phyloP scores from a whole-genome alignment of 1,284 basidiomycete species.

The Ustilago bromivora region DNA sequence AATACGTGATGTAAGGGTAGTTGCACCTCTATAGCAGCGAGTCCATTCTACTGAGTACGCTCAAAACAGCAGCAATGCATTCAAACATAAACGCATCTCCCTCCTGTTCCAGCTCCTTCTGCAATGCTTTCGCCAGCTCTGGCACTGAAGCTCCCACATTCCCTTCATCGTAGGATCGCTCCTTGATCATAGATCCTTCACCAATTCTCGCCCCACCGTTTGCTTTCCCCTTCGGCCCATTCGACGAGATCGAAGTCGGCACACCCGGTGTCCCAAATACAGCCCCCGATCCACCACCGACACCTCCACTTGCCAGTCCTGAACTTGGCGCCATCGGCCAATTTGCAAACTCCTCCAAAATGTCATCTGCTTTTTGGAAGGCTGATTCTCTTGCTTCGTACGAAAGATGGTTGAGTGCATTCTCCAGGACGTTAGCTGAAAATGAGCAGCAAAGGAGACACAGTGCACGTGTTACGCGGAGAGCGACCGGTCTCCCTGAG shows the following conservation, averaged over 20 bases:
- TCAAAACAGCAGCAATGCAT: slow-evolving; percentile 63
- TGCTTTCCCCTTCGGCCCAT: slow-evolving; percentile 18
- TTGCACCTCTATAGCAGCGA: slow-evolving; percentile 38
- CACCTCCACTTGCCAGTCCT: slow-evolving; percentile 42
- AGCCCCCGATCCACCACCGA: slow-evolving; percentile 35
- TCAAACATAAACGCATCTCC: slow-evolving; percentile 59
- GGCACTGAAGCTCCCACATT: slow-evolving; percentile 47
- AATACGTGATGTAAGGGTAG: neutral
- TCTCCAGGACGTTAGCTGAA: slow-evolving; percentile 66
- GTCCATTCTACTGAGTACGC: slow-evolving; percentile 63
- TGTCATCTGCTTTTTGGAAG: slow-evolving; percentile 62
- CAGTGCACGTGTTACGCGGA: slow-evolving; percentile 61
- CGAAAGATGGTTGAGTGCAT: slow-evolving; percentile 64
- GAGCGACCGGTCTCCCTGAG: slow-evolving; percentile 31
- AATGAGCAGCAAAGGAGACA: slow-evolving; percentile 65
- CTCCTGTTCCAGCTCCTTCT: slow-evolving; percentile 52
- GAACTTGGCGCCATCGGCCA: slow-evolving; percentile 69
- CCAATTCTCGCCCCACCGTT: slow-evolving; percentile 45
- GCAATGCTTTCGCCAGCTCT: slow-evolving; percentile 59
- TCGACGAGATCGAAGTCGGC: slow-evolving; percentile 28
- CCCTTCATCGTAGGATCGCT: slow-evolving; percentile 30
- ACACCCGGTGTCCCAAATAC: slow-evolving; percentile 17
- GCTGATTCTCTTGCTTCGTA: slow-evolving; percentile 63
- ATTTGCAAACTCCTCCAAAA: slow-evolving; percentile 61
- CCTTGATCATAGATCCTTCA: slow-evolving; percentile 38